phyloP scores from a whole-genome alignment of 1,284 basidiomycete species.

The Dichomitus squalens region DNA sequence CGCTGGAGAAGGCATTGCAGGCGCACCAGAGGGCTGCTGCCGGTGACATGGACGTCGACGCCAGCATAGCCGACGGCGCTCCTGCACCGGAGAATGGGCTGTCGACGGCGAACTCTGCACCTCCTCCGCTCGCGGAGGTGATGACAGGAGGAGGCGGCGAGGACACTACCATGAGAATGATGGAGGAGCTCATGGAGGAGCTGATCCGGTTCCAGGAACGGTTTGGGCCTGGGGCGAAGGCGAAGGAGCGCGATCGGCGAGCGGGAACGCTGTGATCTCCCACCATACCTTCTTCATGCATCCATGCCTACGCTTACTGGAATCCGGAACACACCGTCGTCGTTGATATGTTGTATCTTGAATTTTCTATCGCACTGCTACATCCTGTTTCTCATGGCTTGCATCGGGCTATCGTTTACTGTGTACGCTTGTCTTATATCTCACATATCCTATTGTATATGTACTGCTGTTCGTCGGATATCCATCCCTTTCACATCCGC shows the following conservation, averaged over 20 bases:
- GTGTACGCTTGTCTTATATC: constrained; percentile 25
- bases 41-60: constrained; percentile 15
- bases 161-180: constrained; percentile 66
- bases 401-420: constrained; percentile 17
- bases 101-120: constrained; percentile 2
- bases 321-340: constrained; percentile 11
- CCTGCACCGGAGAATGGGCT: constrained; percentile 27
- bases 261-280: constrained; percentile 40
- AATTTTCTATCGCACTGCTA: constrained; percentile 23
- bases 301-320: constrained; percentile 1
- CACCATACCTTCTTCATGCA: not conserved
- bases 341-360: constrained; percentile 22
- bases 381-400: constrained; percentile 8
- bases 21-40: constrained; percentile 17
- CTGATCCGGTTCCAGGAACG: constrained; percentile 86
- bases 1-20: constrained; percentile 59
- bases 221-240: constrained; percentile 67
- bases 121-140: not conserved
- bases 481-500: not conserved
- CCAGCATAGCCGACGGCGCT: constrained; percentile 16
- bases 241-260: constrained; percentile 56
- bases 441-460: constrained; percentile 24
- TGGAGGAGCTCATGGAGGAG: constrained; percentile 89
- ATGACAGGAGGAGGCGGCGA: constrained; percentile 4
- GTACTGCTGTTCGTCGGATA: constrained; percentile 16